These are phyloP conservation scores for Mycena kentingensis DNA, from an alignment of 768 basidiomycete genomes.

Conservation along the genomic window DNA sequence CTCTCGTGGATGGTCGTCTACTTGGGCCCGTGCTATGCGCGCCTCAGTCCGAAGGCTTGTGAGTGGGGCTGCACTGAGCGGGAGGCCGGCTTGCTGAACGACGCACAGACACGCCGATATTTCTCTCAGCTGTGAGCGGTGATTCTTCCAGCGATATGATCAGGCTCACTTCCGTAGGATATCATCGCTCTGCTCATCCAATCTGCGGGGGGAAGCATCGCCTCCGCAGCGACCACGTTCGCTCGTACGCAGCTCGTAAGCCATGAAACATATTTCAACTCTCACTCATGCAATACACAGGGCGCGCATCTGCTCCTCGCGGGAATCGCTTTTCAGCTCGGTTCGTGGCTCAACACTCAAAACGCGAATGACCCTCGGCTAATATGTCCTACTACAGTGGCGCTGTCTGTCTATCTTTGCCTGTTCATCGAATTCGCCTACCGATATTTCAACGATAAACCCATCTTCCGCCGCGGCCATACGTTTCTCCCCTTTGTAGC, in stretches of 20 bases:
- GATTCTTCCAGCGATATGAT: constrained; percentile 1
- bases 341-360: constrained; percentile 27
- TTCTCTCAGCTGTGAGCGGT: not conserved
- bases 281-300: constrained; percentile 6
- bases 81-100: not conserved
- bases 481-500: not conserved
- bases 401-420: constrained; percentile 42
- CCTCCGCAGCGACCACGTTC: constrained; percentile 30
- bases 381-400: constrained; percentile 29
- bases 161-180: constrained; percentile 36
- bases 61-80: constrained; percentile 14
- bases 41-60: constrained; percentile 28
- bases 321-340: constrained; percentile 63
- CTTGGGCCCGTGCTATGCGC: constrained; percentile 41
- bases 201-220: constrained; percentile 40
- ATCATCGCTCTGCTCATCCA: constrained; percentile 41
- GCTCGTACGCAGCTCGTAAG: not conserved
- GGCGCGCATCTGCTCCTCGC: constrained; percentile 51
- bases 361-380: not conserved
- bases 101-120: not conserved
- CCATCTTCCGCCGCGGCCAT: constrained; percentile 26
- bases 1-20: constrained; percentile 36
- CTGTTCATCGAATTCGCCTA: constrained; percentile 48
- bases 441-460: constrained; percentile 39
- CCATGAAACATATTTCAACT: not conserved